phyloP scores from a whole-genome alignment of 345 rosid species.

The Lepidium africanum region DNA sequence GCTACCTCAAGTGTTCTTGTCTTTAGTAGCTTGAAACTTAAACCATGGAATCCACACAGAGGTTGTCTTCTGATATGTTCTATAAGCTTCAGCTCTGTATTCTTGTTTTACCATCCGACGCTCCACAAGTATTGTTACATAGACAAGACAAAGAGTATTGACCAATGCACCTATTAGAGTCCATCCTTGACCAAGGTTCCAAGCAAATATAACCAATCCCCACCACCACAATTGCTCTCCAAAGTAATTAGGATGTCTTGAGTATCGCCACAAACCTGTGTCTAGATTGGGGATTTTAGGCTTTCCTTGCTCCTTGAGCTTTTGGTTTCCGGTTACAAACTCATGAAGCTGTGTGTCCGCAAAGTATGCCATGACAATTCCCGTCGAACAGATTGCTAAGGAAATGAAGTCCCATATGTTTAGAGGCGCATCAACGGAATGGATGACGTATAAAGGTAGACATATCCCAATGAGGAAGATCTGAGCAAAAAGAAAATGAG shows the following conservation, averaged over 20 bases:
- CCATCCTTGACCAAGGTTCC: slow-evolving; percentile 86
- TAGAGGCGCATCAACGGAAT: slow-evolving; percentile 55
- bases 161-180: slow-evolving; percentile 54
- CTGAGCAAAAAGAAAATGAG: slow-evolving; percentile 31
- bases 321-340: slow-evolving; percentile 55
- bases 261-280: slow-evolving; percentile 70
- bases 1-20: slow-evolving; percentile 43
- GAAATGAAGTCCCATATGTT: slow-evolving; percentile 62
- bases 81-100: slow-evolving; percentile 76
- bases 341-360: slow-evolving; percentile 84
- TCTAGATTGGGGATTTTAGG: slow-evolving; percentile 63
- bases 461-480: slow-evolving; percentile 73
- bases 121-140: slow-evolving; percentile 80
- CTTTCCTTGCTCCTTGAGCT: slow-evolving; percentile 68
- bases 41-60: slow-evolving; percentile 97
- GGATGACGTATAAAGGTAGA: slow-evolving; percentile 61
- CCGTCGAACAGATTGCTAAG: slow-evolving; percentile 45
- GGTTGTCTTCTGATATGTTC: slow-evolving; percentile 79
- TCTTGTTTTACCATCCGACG: slow-evolving; percentile 67
- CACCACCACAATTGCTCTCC: slow-evolving; percentile 99
- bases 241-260: slow-evolving; percentile 92
- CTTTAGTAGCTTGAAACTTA: slow-evolving; percentile 41
- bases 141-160: slow-evolving; percentile 68
- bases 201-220: slow-evolving; percentile 78
- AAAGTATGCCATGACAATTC: slow-evolving; percentile 60